Base-by-base conservation (phyloP, 768 basidiomycete genomes). In the Lactifluus subvellereus region DNA sequence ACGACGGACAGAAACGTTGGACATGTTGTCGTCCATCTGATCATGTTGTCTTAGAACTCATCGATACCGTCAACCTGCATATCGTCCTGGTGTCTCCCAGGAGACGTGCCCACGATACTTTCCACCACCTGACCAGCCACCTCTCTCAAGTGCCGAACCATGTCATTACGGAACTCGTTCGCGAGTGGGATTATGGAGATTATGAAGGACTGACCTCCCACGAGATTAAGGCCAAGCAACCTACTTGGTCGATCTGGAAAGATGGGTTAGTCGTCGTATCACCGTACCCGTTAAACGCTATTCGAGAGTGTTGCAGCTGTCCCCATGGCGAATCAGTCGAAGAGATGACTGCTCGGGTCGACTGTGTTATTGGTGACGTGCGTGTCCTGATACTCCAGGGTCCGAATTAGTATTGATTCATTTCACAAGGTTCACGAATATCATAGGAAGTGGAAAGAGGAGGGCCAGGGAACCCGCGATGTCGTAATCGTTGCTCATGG, bases 121-220 rank as follows among this genome's bases (percentile, higher is more conserved):
- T 94, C 70, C 83, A 94, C 54, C 78, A 95, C 51, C 76, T 94
- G 38, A 93, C 94, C 59, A 80, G 74, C 33, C 77, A 82, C 61
- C 68, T 80, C 42, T 72, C 74, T 4, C 63, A 76, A 56, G 57
- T 70, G 40, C 87, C 87, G 2, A 62, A 80, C 61, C 84, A 87
- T 69, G 68, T 80, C 20, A 71, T 84, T 38, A 84, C 86, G 0
- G 89, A 91, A 67, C 80, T 84, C 27, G 86, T 78, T 30, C 78
- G 84, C 48, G 93, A 95, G 72, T 95, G 92, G 92, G 89, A 96
- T 70, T 96, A 96, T 71, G 86, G 95, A 10, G 84, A 90, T 8
- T 97, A 91, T 70, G 94, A 96, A 72, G 94, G 94, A 6, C 81
- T 94, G 47, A 72, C 81, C 32, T 77, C 86, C n/a, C 76, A 83